phyloP scores from a whole-genome alignment of 1,139 yeast species.

The Pichia sp. region DNA sequence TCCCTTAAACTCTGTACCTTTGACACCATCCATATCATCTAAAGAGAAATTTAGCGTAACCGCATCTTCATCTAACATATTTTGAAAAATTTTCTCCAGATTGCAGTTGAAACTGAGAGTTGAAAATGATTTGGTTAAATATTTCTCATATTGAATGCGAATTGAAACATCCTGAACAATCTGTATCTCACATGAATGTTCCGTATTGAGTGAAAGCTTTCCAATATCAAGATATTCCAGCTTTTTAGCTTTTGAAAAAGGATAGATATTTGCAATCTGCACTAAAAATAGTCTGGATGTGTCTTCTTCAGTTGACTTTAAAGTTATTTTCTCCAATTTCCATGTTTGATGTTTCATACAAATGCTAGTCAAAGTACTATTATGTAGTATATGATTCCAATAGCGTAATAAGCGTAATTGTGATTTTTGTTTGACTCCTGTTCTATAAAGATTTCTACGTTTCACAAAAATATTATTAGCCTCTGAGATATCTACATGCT shows the following conservation, averaged over 20 bases:
- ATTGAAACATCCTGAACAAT: slow-evolving; percentile 7
- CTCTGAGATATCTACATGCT: slow-evolving; percentile 32
- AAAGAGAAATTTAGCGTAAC: background rate
- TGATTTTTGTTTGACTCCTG: slow-evolving; percentile 66
- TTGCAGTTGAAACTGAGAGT: slow-evolving; percentile 8
- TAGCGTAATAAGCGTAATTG: slow-evolving; percentile 65
- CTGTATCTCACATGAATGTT: background rate
- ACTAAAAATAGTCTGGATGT: background rate
- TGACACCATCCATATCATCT: slow-evolving; percentile 9
- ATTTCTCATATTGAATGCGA: background rate
- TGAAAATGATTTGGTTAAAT: slow-evolving; percentile 1
- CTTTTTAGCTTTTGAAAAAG: too few relatives aligned
- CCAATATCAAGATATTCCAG: too few relatives aligned
- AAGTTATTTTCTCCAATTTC: background rate
- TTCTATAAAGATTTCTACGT: slow-evolving; percentile 39
- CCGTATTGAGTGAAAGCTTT: background rate
- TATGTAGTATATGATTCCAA: slow-evolving; percentile 23
- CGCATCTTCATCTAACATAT: too few relatives aligned
- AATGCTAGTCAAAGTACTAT: background rate
- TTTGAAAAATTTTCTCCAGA: slow-evolving; percentile 3
- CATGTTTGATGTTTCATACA: background rate
- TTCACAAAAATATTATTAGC: slow-evolving; percentile 49
- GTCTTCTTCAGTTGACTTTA: background rate
- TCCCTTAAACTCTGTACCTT: slow-evolving; percentile 11
- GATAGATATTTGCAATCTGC: background rate